phyloP scores from a whole-genome alignment of 192 early-diverging fungal genomes.

The Paraglomus occultum region DNA sequence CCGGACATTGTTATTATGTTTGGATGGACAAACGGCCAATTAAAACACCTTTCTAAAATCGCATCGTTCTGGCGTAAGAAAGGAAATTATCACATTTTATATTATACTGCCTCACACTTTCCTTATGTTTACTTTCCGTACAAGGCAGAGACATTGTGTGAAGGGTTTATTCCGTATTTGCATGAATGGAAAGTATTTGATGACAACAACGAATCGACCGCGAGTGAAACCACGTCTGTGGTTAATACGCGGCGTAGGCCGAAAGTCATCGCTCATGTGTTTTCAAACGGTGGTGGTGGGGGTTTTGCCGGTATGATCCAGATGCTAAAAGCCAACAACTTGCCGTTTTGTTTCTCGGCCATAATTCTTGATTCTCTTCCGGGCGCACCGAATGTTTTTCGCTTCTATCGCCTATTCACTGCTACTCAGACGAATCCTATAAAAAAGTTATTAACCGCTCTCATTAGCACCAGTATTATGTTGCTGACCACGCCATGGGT shows the following conservation, averaged over 20 bases:
- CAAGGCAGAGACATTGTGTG: not conserved
- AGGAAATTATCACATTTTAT: slow-evolving; percentile 7
- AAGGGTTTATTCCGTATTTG: not conserved
- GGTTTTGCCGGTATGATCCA: not conserved
- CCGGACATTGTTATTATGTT: slow-evolving; percentile 5
- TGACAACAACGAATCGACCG: not conserved
- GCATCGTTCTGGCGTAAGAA: slow-evolving; percentile 9
- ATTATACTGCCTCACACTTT: not conserved
- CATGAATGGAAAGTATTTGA: not conserved
- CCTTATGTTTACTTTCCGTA: not conserved
- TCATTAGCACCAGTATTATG: not conserved
- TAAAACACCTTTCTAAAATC: slow-evolving; percentile 1
- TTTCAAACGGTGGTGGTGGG: not conserved
- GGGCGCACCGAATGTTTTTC: too few relatives aligned
- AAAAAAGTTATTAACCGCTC: not conserved
- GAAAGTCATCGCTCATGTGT: not conserved
- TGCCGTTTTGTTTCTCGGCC: not conserved
- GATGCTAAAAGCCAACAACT: not conserved
- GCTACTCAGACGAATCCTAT: not conserved
- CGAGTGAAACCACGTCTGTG: not conserved
- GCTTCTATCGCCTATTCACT: not conserved
- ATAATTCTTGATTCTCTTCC: not conserved
- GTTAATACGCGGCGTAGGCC: not conserved
- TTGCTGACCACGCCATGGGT: not conserved
- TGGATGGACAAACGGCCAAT: not conserved